Conservation (phyloP, 768 basidiomycete genomes). For the Amanita brunnescens region DNA sequence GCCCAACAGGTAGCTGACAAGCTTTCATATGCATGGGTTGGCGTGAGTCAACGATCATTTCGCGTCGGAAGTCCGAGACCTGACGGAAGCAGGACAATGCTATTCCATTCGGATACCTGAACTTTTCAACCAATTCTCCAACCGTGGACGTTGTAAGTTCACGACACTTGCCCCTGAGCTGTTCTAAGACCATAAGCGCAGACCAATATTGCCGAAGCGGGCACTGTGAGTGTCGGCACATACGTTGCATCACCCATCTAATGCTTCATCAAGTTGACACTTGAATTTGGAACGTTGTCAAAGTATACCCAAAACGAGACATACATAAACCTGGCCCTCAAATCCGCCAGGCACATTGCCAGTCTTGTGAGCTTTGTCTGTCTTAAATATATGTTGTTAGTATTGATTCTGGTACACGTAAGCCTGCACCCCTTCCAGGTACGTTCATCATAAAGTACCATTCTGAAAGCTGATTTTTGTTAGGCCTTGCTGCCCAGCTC, state of each 20-base stretch:
- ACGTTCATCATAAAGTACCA: neutral
- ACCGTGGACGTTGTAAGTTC: conserved; percentile 19
- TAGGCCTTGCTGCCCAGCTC: conserved; percentile 48
- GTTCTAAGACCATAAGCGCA: no score
- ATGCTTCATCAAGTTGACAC: conserved; percentile 32
- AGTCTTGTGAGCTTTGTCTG: conserved; percentile 22
- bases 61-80: neutral
- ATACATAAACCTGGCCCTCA: conserved; percentile 45
- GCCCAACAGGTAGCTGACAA: conserved; percentile 58
- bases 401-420: conserved; percentile 8
- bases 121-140: conserved; percentile 39
- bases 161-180: no score
- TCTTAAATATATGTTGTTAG: neutral
- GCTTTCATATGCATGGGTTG: conserved; percentile 52
- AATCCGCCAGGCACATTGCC: conserved; percentile 44
- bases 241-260: neutral
- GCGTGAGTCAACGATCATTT: conserved; percentile 28
- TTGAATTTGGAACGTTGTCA: conserved; percentile 52
- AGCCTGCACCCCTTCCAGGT: conserved; percentile 36
- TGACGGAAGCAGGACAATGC: conserved; percentile 24
- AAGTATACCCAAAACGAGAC: conserved; percentile 53
- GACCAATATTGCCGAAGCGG: conserved; percentile 50
- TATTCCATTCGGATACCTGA: conserved; percentile 32
- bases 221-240: conserved; percentile 27
- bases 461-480: conserved; percentile 7